Evolutionary conservation across 164 flowering plant species (phyloP).

Genomic region (Cinnamomum chago): DNA sequence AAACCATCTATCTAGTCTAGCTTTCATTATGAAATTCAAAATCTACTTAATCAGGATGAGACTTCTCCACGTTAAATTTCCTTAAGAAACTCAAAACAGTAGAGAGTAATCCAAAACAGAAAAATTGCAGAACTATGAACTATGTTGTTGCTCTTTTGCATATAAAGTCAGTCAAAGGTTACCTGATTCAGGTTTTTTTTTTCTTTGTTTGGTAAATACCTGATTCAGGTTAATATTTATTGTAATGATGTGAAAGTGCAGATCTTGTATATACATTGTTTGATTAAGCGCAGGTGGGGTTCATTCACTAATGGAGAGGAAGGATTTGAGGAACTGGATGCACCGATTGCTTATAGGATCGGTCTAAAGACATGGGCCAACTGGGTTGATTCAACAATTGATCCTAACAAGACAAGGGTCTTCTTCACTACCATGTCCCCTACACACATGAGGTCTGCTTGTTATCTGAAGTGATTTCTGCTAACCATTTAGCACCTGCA

Average conservation of each 20-base stretch:
- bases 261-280: background rate
- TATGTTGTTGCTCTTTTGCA: too few relatives aligned
- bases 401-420: slow-evolving; percentile 48
- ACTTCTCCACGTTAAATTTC: too few relatives aligned
- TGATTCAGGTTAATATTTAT: background rate
- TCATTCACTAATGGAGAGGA: slow-evolving; percentile 47
- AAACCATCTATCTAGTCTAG: too few relatives aligned
- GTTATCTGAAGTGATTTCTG: background rate
- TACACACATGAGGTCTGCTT: slow-evolving; percentile 55
- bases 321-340: slow-evolving; percentile 34
- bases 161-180: background rate
- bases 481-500: background rate
- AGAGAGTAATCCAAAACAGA: too few relatives aligned
- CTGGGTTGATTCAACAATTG: slow-evolving; percentile 61
- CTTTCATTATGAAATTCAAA: too few relatives aligned
- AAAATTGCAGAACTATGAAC: too few relatives aligned
- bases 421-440: slow-evolving; percentile 81
- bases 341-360: slow-evolving; percentile 56
- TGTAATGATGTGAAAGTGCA: background rate
- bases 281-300: slow-evolving; percentile 47
- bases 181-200: background rate
- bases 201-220: background rate
- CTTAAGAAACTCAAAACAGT: too few relatives aligned
- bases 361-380: slow-evolving; percentile 64
- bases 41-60: too few relatives aligned